These are phyloP conservation scores for Penicillium fuscoglaucum DNA, from an alignment of 2,329 filamentous ascomycete species.

Conservation along the genomic window DNA sequence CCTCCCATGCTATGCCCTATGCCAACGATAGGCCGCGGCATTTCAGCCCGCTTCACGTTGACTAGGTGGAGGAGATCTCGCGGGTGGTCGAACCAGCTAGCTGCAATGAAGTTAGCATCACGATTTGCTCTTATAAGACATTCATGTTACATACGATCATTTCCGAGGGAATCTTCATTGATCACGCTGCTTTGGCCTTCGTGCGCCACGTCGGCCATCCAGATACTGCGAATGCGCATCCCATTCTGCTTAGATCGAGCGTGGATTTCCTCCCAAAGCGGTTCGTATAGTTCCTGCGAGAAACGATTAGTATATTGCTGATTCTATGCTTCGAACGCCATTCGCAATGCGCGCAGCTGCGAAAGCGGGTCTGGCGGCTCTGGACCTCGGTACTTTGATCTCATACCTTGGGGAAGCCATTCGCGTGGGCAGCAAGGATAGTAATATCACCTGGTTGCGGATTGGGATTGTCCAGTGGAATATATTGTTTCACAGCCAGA, in stretches of 20 bases:
- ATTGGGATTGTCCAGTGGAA: constrained; percentile 66
- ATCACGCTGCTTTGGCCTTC: constrained; percentile 77
- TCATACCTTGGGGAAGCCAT: constrained; percentile 82
- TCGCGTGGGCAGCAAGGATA: constrained; percentile 83
- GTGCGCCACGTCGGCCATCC: constrained; percentile 86
- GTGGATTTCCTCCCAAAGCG: constrained; percentile 82
- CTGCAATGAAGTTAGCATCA: constrained; percentile 46
- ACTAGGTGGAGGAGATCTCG: constrained; percentile 82
- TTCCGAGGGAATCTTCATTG: constrained; percentile 74
- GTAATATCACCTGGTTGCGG: constrained; percentile 77
- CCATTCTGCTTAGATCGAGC: constrained; percentile 57
- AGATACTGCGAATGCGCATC: constrained; percentile 76
- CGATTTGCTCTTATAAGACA: background rate
- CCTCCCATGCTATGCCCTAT: constrained; percentile 90
- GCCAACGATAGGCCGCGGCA: constrained; percentile 79
- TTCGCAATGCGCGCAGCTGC: background rate
- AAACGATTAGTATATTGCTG: constrained; percentile 5
- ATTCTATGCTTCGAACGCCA: background rate
- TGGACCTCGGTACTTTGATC: constrained; percentile 9
- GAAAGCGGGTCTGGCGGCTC: constrained; percentile 1
- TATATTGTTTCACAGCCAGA: constrained; percentile 85
- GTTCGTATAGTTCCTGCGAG: constrained; percentile 80
- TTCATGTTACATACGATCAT: constrained; percentile 67
- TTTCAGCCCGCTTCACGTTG: constrained; percentile 76
- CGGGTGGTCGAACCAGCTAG: constrained; percentile 81